Percentiles rank a stretch among this genome's conserved stretches.
Evolutionary conservation across 805 yeast species (phyloP).

Genomic region (Wickerhamiella hasegawae): DNA sequence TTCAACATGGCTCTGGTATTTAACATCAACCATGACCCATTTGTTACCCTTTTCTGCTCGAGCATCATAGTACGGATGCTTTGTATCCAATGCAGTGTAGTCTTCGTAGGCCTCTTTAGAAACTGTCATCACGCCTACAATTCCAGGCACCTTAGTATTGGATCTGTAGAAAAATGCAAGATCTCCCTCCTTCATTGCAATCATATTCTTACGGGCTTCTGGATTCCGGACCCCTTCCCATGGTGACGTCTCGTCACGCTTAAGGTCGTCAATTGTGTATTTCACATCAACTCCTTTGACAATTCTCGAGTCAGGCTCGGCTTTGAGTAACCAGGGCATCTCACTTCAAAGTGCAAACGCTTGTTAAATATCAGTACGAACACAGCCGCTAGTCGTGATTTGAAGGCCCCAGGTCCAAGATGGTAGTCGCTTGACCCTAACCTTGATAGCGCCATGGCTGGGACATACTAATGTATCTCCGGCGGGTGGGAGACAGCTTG

Average conservation of each 20-base stretch:
- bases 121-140: constrained; percentile 30
- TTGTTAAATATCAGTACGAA: not conserved
- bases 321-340: constrained; percentile 34
- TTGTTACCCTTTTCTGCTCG: constrained; percentile 30
- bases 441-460: too few relatives aligned
- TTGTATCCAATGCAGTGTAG: constrained; percentile 25
- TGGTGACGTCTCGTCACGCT: constrained; percentile 26
- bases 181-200: constrained; percentile 32
- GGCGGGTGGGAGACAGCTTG: too few relatives aligned
- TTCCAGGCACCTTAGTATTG: constrained; percentile 36
- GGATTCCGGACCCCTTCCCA: constrained; percentile 49
- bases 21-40: constrained; percentile 45
- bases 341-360: not conserved
- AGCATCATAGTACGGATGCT: constrained; percentile 32
- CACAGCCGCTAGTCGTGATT: not conserved
- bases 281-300: constrained; percentile 35
- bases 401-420: too few relatives aligned
- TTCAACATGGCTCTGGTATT: constrained; percentile 27
- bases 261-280: constrained; percentile 31
- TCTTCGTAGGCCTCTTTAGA: constrained; percentile 21
- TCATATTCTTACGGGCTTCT: constrained; percentile 38
- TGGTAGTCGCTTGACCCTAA: too few relatives aligned
- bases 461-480: too few relatives aligned
- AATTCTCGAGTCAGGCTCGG: constrained; percentile 36
- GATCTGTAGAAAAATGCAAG: constrained; percentile 38